Base-by-base conservation (phyloP, 805 yeast genomes). In the Myxozyma neotropica region DNA sequence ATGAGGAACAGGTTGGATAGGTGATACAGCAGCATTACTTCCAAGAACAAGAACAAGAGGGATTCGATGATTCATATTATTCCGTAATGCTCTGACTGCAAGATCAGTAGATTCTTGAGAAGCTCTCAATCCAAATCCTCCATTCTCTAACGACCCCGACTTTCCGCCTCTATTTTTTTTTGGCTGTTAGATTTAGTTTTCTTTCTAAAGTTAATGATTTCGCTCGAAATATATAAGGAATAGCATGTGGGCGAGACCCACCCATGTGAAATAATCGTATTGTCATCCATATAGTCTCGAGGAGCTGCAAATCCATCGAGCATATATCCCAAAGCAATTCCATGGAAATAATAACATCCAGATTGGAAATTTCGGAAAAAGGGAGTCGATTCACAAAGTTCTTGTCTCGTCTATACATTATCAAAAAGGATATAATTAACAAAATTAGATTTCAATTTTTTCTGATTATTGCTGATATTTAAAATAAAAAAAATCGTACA, bases 21-120 rank as follows among this genome's bases (percentile, higher is more conserved):
- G 55, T 10, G 49, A 10, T 31, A 42, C 12, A 5, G 40, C 19
- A 13, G 38, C 19, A 19, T 52, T 23, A 17, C 43, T 42, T 19
- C 55, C 49, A 17, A 44, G 21, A 19, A 52, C 29, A 17, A 52
- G 40, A 29, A 52, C 54, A 21, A 52, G 39, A 12, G 55, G 55
- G 10, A 44, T 24, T 15, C 13, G 24, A 15, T 21, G 52, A 24
- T 17, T 42, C 53, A 27, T 23, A 31, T 29, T 52, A 8, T 17
- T n/a, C 10, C 39, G 24, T 23, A 52, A 24, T 13, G 55, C 48
- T 19, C 29, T 39, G 52, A 42, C 21, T 7, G 48, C 52, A 19
- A 19, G n/a, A 21, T 44, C 50, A 4, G 54, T n/a, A 0, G 26
- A 10, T 12, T 7, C 55, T 15, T 52, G 42, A n/a, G 40, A 52